phyloP scores from a whole-genome alignment of 306 rosid genomes.

The Casuarina equisetifolia region DNA sequence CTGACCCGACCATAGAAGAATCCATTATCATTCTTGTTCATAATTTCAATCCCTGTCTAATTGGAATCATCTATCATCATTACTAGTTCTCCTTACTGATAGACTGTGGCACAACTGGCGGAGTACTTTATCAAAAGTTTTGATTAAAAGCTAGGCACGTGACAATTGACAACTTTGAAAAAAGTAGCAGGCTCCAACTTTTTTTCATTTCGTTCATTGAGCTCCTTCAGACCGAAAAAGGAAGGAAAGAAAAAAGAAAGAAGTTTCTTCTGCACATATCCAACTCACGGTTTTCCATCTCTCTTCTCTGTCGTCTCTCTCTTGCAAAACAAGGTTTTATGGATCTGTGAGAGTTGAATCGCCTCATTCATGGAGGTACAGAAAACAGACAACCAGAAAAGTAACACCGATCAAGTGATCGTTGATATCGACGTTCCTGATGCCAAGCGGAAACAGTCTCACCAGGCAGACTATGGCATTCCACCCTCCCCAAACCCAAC shows the following conservation, averaged over 20 bases:
- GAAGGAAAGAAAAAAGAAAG: too few species aligned
- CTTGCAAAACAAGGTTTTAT: not conserved
- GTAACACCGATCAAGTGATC: slow-evolving; percentile 30
- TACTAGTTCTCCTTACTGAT: not conserved
- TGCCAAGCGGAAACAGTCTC: slow-evolving; percentile 9
- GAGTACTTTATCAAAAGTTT: not conserved
- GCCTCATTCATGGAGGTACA: slow-evolving; percentile 13
- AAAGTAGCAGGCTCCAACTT: not conserved
- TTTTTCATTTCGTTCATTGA: not conserved
- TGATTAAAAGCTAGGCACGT: not conserved
- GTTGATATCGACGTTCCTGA: slow-evolving; percentile 36
- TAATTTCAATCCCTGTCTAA: not conserved
- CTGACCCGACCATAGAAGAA: not conserved
- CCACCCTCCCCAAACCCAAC: slow-evolving; percentile 11
- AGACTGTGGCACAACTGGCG: too few species aligned
- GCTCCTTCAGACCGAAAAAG: not conserved
- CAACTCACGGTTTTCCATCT: not conserved
- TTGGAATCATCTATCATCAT: not conserved
- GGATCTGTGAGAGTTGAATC: too few species aligned
- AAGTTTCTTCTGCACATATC: not conserved
- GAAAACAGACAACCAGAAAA: not conserved
- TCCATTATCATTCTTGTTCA: not conserved
- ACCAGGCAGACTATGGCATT: not conserved
- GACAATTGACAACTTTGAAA: not conserved
- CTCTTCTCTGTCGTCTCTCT: not conserved